These are phyloP conservation scores for Tetrapisispora nanseiensis DNA, from an alignment of 805 yeast genomes.

Conservation along the genomic window DNA sequence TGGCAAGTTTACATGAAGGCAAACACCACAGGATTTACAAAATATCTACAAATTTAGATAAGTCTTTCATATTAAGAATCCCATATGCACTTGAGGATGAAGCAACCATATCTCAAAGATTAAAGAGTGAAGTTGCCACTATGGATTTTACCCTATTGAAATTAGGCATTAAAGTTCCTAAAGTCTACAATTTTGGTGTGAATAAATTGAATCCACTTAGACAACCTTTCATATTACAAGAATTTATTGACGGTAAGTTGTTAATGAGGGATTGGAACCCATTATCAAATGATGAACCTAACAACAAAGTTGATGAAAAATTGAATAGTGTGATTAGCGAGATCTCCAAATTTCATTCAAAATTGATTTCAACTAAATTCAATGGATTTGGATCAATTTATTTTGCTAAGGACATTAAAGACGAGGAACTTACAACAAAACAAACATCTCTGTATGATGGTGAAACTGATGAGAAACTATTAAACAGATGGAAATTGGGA, in stretches of 20 bases:
- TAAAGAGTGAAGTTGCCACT: constrained; percentile 89
- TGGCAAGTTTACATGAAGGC: constrained; percentile 86
- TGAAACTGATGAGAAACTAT: constrained; percentile 42
- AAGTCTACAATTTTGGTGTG: constrained; percentile 56
- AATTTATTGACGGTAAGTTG: constrained; percentile 65
- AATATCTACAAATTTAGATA: constrained; percentile 47
- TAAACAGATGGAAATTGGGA: constrained; percentile 79
- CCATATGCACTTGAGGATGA: constrained; percentile 75
- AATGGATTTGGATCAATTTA: constrained; percentile 74
- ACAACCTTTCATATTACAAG: constrained; percentile 74
- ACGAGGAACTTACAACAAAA: neutral
- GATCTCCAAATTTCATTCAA: constrained; percentile 54
- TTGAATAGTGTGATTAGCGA: constrained; percentile 60
- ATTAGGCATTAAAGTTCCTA: constrained; percentile 61
- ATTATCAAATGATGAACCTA: constrained; percentile 44
- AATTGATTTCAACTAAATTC: constrained; percentile 49
- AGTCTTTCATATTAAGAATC: constrained; percentile 63
- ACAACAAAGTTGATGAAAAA: constrained; percentile 39
- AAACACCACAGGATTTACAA: constrained; percentile 85
- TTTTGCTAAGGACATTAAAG: constrained; percentile 31
- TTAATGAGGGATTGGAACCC: constrained; percentile 92
- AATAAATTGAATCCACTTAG: constrained; percentile 52
- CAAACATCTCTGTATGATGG: constrained; percentile 39
- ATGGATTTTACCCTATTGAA: constrained; percentile 68
- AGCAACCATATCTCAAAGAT: constrained; percentile 50